These are phyloP conservation scores for Aspergillus ruber DNA, from an alignment of 2,329 filamentous ascomycete species.

Conservation along the genomic window DNA sequence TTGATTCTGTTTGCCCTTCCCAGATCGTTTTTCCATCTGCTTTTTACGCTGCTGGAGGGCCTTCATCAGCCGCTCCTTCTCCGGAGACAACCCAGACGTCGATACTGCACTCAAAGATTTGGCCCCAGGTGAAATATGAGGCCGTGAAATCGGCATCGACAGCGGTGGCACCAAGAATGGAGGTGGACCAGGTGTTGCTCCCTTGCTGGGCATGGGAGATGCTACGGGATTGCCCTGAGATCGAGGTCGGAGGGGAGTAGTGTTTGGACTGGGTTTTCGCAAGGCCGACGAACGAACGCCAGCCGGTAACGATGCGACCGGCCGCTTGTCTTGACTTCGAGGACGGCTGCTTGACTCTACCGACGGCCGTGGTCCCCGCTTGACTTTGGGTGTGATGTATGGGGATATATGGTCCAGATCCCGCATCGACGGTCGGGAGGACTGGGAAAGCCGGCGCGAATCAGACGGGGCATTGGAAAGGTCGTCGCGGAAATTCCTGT, in stretches of 20 bases:
- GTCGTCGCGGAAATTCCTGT: slow-evolving; percentile 28
- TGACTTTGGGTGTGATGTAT: slow-evolving; percentile 61
- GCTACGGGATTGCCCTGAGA: slow-evolving; percentile 36
- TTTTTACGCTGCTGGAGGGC: slow-evolving; percentile 85
- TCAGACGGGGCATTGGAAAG: slow-evolving; percentile 29
- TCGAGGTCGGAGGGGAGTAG: slow-evolving; percentile 32
- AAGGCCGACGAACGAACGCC: slow-evolving; percentile 62
- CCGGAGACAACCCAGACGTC: slow-evolving; percentile 64
- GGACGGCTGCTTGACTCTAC: slow-evolving; percentile 55
- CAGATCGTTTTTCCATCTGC: slow-evolving; percentile 50
- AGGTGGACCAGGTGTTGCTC: slow-evolving; percentile 31
- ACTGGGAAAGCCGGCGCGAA: slow-evolving; percentile 34
- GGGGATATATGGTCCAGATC: slow-evolving; percentile 36
- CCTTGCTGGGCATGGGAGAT: slow-evolving; percentile 19
- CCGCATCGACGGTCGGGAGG: slow-evolving; percentile 37
- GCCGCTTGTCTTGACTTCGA: slow-evolving; percentile 51
- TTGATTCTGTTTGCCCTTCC: slow-evolving; percentile 23
- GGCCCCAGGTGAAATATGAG: slow-evolving; percentile 32
- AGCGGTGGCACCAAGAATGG: slow-evolving; percentile 33
- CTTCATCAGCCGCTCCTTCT: slow-evolving; percentile 90
- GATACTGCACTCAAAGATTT: slow-evolving; percentile 41
- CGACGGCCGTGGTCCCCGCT: slow-evolving; percentile 79
- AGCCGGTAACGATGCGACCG: slow-evolving; percentile 71
- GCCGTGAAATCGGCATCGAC: slow-evolving; percentile 27
- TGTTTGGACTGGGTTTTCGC: slow-evolving; percentile 43